Conservation (phyloP, 768 basidiomycete genomes). For the Lactifluus echinatus region DNA sequence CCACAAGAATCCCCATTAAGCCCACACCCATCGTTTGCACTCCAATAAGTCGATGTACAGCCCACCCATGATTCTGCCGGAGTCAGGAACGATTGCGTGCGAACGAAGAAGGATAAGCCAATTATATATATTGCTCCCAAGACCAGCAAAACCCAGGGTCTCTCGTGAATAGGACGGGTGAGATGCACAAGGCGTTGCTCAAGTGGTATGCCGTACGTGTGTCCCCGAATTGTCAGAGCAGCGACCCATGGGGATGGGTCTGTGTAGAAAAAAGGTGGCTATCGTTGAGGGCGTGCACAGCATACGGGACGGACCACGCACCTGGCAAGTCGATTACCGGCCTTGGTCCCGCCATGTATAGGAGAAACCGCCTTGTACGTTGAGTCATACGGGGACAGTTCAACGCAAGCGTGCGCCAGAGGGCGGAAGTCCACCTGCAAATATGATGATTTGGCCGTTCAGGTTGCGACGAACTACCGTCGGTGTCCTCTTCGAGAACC, state of each 20-base stretch:
- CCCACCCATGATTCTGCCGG: conserved; percentile 53
- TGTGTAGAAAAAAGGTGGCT: conserved; percentile 21
- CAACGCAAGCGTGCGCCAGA: neutral
- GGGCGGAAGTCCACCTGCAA: too few species aligned
- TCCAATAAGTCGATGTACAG: conserved; percentile 68
- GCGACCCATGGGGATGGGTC: conserved; percentile 49
- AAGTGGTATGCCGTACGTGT: conserved; percentile 27
- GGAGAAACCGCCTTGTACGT: neutral
- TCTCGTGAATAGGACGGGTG: conserved; percentile 43
- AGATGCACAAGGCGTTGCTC: conserved; percentile 45
- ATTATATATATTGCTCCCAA: conserved; percentile 59
- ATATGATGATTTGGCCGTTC: neutral
- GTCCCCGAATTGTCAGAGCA: conserved; percentile 29
- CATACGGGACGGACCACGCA: conserved; percentile 24
- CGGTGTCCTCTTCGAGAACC: neutral
- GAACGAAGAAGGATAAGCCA: conserved; percentile 60
- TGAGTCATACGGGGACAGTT: conserved; percentile 17
- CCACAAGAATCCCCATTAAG: conserved; percentile 56
- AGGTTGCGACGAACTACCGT: neutral
- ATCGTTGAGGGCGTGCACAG: neutral
- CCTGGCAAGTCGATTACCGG: conserved; percentile 46
- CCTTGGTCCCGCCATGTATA: conserved; percentile 51
- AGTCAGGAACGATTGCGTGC: conserved; percentile 64
- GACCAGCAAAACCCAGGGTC: conserved; percentile 44
- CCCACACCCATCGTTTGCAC: conserved; percentile 61